Percentiles rank a stretch among this genome's conserved stretches.
phyloP scores from a whole-genome alignment of 768 basidiomycete species.

The Boletus insuetus region DNA sequence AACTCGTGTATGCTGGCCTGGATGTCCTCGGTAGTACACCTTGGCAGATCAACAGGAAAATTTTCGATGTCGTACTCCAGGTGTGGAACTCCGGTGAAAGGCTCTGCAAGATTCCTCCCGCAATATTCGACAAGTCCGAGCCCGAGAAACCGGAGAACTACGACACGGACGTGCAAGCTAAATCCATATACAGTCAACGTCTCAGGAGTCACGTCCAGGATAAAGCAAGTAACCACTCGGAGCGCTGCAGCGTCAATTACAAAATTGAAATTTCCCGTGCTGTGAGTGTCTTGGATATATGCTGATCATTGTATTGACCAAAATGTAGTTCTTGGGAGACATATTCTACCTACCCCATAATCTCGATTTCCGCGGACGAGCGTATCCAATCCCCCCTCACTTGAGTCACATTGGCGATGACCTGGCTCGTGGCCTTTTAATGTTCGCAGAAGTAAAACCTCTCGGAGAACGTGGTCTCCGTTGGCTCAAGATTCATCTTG shows the following conservation, averaged over 20 bases:
- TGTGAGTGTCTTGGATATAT: slow-evolving; percentile 43
- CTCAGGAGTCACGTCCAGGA: slow-evolving; percentile 52
- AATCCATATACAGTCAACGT: slow-evolving; percentile 53
- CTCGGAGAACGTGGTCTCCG: slow-evolving; percentile 82
- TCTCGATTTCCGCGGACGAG: slow-evolving; percentile 95
- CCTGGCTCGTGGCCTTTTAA: slow-evolving; percentile 80
- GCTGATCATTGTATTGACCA: not conserved
- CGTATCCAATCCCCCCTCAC: slow-evolving; percentile 95
- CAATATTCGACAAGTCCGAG: slow-evolving; percentile 59
- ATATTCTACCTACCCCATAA: slow-evolving; percentile 93
- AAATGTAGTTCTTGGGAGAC: slow-evolving; percentile 74
- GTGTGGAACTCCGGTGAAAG: slow-evolving; percentile 88
- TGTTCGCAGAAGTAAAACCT: slow-evolving; percentile 75
- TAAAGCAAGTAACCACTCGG: slow-evolving; percentile 84
- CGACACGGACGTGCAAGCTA: slow-evolving; percentile 51
- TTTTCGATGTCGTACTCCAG: slow-evolving; percentile 71
- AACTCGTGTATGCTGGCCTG: slow-evolving; percentile 83
- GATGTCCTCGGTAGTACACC: slow-evolving; percentile 89
- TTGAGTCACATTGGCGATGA: slow-evolving; percentile 96
- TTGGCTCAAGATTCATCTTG: slow-evolving; percentile 95
- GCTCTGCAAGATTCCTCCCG: slow-evolving; percentile 83
- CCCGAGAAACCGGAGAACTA: slow-evolving; percentile 48
- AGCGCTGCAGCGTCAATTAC: slow-evolving; percentile 91
- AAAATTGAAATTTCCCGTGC: slow-evolving; percentile 95
- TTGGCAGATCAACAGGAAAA: slow-evolving; percentile 80